A percentile compares a stretch with the other conserved stretches of the same genome.
Evolutionary conservation across 164 flowering plant genomes (phyloP).

Genomic region (Nymphaea colorata): DNA sequence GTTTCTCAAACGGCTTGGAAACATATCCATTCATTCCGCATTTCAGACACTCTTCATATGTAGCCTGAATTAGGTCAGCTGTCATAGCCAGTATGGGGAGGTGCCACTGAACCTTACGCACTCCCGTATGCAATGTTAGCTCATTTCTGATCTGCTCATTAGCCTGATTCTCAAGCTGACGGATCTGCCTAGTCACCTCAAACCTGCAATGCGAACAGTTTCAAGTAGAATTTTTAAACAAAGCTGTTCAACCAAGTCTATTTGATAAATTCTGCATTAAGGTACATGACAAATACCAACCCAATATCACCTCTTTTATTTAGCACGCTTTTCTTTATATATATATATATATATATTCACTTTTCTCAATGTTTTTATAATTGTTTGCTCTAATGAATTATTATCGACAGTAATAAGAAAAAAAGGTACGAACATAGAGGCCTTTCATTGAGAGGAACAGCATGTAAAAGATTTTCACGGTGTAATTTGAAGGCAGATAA

Average conservation of each 20-base stretch:
- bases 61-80: slow-evolving; percentile 91
- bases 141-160: slow-evolving; percentile 32
- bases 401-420: no score
- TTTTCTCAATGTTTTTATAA: no score
- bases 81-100: slow-evolving; percentile 92
- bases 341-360: no score
- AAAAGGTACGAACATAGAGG: no score
- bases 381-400: no score
- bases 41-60: slow-evolving; percentile 64
- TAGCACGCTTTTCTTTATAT: no score
- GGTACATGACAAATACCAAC: no score
- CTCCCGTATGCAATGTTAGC: slow-evolving; percentile 9
- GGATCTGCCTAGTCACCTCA: slow-evolving; percentile 66
- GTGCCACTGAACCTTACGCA: slow-evolving; percentile 29
- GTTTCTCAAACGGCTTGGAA: slow-evolving; percentile 88
- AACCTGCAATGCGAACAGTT: slow-evolving; percentile 35
- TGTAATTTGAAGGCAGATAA: no score
- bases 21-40: slow-evolving; percentile 96
- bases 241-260: neutral
- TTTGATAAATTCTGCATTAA: no score
- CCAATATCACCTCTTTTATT: no score
- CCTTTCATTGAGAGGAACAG: no score
- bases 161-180: slow-evolving; percentile 57
- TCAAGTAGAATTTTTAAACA: neutral
- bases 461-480: no score